Evolutionary conservation across 495 filamentous ascomycete species (phyloP), one percentile per base, ranked within the genome.

Genomic region (Geoglossum glabrum): DNA sequence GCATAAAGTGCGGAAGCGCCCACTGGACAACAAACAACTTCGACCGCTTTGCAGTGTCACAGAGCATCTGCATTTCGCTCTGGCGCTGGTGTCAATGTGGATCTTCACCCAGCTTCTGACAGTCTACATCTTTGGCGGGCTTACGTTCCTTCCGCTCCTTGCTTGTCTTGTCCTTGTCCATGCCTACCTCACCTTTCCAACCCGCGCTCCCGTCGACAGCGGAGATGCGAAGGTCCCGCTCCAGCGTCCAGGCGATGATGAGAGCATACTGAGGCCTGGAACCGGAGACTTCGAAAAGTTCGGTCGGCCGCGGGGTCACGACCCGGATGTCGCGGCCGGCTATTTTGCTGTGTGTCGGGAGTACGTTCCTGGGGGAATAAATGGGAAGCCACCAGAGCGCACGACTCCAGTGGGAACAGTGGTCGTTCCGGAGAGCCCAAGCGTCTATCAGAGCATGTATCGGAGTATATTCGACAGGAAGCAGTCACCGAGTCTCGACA

Each of bases 361-460:
- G 71, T 97, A 90, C 70, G 82, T 85, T 4, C 86, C 90, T 33
- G 86, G 86, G 60, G 89, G 87, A 52, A 80, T 90, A 62, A 93
- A 92, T 71, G 90, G 88, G 40, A 87, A 89, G 70, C 90, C 90
- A 3, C 89, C 88, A 60, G 90, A 95, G 67, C 77, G 89, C 56
- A 82, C 80, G 38, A 92, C 87, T 1, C 87, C 89, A 11, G 78
- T 86, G 9, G 87, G 86, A 13, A 80, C 81, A 54, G 73, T 79
- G 49, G 73, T 80, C 58, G 79, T 80, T 30, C 70, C 82, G 10
- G 85, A 87, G 60, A 93, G 87, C 66, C 87, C 84, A 40, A 93
- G 87, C 64, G 90, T 98, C 28, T 96, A 97, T 65, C 93, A 97
- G 76, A 81, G 84, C 67, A 95, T 98, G 92, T 97, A 97, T 68